These are phyloP conservation scores for Apiospora aurea DNA, from an alignment of 2,329 filamentous ascomycete genomes.

Conservation along the genomic window DNA sequence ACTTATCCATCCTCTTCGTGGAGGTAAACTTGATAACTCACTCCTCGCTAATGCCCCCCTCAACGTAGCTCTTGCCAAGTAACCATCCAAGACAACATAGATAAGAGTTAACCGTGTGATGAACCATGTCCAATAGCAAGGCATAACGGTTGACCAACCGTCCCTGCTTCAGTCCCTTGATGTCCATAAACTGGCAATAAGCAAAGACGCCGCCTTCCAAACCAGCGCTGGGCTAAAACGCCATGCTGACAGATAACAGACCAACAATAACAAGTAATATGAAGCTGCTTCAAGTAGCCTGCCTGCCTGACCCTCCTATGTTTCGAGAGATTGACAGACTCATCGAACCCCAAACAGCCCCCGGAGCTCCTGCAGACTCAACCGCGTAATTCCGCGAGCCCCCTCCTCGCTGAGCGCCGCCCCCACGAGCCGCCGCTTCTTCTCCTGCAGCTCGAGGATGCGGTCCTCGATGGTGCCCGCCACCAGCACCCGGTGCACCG, in stretches of 20 bases:
- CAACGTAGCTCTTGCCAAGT: not conserved
- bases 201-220: not conserved
- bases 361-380: slow-evolving; percentile 30
- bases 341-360: slow-evolving; percentile 32
- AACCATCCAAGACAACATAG: not conserved
- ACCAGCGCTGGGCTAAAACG: not conserved
- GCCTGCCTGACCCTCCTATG: not conserved
- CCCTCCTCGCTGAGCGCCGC: slow-evolving; percentile 36
- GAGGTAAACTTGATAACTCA: not conserved
- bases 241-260: not conserved
- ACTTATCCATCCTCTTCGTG: not conserved
- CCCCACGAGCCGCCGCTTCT: slow-evolving; percentile 69
- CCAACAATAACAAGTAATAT: not conserved
- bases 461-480: slow-evolving; percentile 44
- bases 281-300: not conserved
- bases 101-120: not conserved
- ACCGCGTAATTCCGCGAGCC: slow-evolving; percentile 28
- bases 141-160: not conserved
- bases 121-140: not conserved
- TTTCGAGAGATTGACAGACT: not conserved
- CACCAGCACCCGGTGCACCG: slow-evolving; percentile 24
- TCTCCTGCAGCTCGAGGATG: slow-evolving; percentile 72
- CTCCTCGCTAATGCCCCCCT: not conserved
- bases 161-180: not conserved
- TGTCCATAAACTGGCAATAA: not conserved